Conservation (phyloP, 768 basidiomycete species). For the Mycena amicta region DNA sequence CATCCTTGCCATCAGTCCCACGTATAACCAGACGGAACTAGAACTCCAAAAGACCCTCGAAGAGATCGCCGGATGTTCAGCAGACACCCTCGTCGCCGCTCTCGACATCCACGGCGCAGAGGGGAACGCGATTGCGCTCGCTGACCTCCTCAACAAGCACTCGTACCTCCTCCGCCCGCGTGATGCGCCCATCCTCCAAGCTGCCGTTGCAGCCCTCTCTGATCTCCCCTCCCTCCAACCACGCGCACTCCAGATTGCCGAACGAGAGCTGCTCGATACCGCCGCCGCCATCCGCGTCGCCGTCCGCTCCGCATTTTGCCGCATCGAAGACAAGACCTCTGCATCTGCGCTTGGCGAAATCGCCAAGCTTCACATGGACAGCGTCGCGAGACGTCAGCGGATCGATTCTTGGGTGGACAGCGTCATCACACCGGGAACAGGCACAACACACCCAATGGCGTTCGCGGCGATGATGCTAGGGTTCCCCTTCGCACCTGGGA, state of each 20-base stretch:
- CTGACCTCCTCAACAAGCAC: slow-evolving; percentile 47
- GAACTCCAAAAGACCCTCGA: slow-evolving; percentile 37
- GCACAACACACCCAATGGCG: slow-evolving; percentile 52
- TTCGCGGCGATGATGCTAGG: slow-evolving; percentile 71
- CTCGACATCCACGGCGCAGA: slow-evolving; percentile 52
- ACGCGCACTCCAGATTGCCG: slow-evolving; percentile 45
- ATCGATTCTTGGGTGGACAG: slow-evolving; percentile 56
- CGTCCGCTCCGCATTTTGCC: slow-evolving; percentile 48
- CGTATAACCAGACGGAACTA: slow-evolving; percentile 35
- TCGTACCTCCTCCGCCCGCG: slow-evolving; percentile 63
- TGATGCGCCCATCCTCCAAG: slow-evolving; percentile 50
- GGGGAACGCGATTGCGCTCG: slow-evolving; percentile 36
- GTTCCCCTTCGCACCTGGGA: slow-evolving; percentile 41
- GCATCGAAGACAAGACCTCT: slow-evolving; percentile 44
- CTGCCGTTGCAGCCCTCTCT: slow-evolving; percentile 44
- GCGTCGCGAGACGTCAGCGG: slow-evolving; percentile 46
- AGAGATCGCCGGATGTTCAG: slow-evolving; percentile 47
- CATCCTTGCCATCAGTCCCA: slow-evolving; percentile 41
- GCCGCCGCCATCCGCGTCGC: slow-evolving; percentile 44
- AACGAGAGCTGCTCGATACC: slow-evolving; percentile 55
- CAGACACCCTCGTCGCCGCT: slow-evolving; percentile 57
- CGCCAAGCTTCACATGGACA: slow-evolving; percentile 41
- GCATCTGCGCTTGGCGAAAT: slow-evolving; percentile 48
- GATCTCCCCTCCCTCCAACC: slow-evolving; percentile 27
- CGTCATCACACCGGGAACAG: slow-evolving; percentile 41